Evolutionary conservation across 768 basidiomycete species (phyloP), one percentile per base, ranked within the genome.

Genomic region (Russula sp.): DNA sequence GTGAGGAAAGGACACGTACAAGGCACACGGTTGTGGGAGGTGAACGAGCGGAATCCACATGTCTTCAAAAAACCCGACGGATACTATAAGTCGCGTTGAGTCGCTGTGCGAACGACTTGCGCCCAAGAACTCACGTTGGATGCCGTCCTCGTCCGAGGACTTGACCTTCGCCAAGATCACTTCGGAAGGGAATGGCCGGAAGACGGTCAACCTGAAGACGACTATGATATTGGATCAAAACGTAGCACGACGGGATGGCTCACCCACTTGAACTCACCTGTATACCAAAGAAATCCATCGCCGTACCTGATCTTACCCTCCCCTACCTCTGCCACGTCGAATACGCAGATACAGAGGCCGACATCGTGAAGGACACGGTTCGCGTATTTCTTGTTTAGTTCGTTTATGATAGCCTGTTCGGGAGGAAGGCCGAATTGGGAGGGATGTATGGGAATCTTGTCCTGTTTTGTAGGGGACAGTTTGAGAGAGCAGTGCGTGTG

Each of bases 261-360:
- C 18, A 9, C 38, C 34, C 58, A 0, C 5, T n/a, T 10, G 34
- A 16, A 69, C 77, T 63, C 55, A 95, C 95, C 83, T 80, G 90
- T 93, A 71, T 98, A 94, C 88, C 94, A 98, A 69, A 96, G 76
- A 70, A 86, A 86, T 0, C 96, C 96, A 73, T 99, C 96, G 0
- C 96, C 95, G 68, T 95, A 97, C 39, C 93, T 81, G 5, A 99
- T 86, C 65, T 89, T 94, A 1, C 96, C 96, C 70, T 98, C 94
- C 1, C 92, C 88, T 1, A 85, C 88, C 65, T 92, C 83, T 0
- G 85, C 76, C 43, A 99, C 75, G 72, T 98, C 96, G 64, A 93
- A 97, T 0, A 93, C 83, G 61, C 87, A 91, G 56, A 98, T 82
- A 65, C 92, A 95, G 25, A 99, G 81, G 1, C 96, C 96, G 59